Evolutionary conservation across 257 asterid species (phyloP), one percentile per base, ranked within the genome.

Genomic region (Salvia miltiorrhiza): DNA sequence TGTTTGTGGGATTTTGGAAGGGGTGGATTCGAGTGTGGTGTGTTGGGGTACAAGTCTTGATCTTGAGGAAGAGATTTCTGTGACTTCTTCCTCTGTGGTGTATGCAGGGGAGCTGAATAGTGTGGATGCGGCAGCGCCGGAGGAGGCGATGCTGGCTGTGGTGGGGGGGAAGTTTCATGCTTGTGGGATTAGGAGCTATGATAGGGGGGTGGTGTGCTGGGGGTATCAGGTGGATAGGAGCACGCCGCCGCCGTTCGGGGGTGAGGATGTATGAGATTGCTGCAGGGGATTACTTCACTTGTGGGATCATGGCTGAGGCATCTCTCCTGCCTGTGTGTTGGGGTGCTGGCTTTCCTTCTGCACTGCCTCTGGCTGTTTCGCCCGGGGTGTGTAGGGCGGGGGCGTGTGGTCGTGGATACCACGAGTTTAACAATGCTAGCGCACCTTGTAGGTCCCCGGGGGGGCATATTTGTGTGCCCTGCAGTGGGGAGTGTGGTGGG

Each of bases 271-370:
- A 81, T 32, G 91, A 88, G 75, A 86, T 92, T 39, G 95, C 96
- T 17, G 96, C 91, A 13, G 98, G 98, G 3, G 96, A 86, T 80
- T 92, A 92, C 81, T 88, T 92, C 82, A 85, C 87, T 39, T 92
- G 98, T 68, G 98, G 98, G 33, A 81, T 90, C 80, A 85, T 83
- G 26, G 94, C 93, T 0, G 82, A 81, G 67, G 72, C 80, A 4
- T 81, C 91, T 5, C 82, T 88, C 11, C 55, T 67, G 54, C 98
- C 96, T 3, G 83, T 92, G 67, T 92, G 98, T 45, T 92, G 98
- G 98, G 98, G 98, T 7, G 73, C 61, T 28, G 82, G 83, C 9
- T 88, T 86, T 54, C 96, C 98, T 3, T 66, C 93, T 2, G 58
- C 96, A 48, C 82, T 90, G 40, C 96, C 96, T 0, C 5, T 89